Conservation (phyloP, 495 filamentous ascomycete genomes). For the Friedmanniomyces simplex region DNA sequence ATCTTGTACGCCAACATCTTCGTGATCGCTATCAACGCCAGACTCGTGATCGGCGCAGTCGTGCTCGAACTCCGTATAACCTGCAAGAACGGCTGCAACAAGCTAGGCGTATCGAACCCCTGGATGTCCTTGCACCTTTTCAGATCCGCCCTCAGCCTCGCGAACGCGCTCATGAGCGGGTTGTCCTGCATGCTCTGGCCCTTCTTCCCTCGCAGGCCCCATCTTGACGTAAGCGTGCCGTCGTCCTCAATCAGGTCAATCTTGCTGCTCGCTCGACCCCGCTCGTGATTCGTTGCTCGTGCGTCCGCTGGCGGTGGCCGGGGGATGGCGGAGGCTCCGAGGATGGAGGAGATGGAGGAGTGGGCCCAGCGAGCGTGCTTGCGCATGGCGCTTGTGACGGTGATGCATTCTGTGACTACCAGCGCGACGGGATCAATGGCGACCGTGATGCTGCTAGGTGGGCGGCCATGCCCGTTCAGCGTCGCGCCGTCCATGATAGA, state of each 20-base stretch:
- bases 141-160: conserved; percentile 76
- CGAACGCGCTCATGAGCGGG: conserved; percentile 90
- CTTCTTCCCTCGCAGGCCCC: conserved; percentile 92
- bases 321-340: conserved; percentile 32
- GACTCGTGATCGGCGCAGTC: conserved; percentile 88
- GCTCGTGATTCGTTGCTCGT: conserved; percentile 1
- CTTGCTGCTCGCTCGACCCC: conserved; percentile 21
- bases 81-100: conserved; percentile 92
- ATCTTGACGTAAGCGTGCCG: conserved; percentile 51
- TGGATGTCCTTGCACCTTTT: conserved; percentile 88
- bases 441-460: conserved; percentile 34
- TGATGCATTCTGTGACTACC: conserved; percentile 97
- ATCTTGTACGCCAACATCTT: conserved; percentile 96
- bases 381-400: conserved; percentile 94
- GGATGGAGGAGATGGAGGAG: conserved; percentile 90
- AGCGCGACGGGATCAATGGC: conserved; percentile 90
- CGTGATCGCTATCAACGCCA: conserved; percentile 88
- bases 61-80: conserved; percentile 95
- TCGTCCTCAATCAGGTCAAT: conserved; percentile 32
- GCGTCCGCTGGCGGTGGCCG: conserved; percentile 20
- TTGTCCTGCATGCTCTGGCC: conserved; percentile 98
- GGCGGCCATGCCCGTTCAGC: not conserved
- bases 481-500: not conserved
- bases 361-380: conserved; percentile 96
- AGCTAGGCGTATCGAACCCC: conserved; percentile 75